Conservation (phyloP, 2,329 filamentous ascomycete genomes). For the Fusarium sp. region DNA sequence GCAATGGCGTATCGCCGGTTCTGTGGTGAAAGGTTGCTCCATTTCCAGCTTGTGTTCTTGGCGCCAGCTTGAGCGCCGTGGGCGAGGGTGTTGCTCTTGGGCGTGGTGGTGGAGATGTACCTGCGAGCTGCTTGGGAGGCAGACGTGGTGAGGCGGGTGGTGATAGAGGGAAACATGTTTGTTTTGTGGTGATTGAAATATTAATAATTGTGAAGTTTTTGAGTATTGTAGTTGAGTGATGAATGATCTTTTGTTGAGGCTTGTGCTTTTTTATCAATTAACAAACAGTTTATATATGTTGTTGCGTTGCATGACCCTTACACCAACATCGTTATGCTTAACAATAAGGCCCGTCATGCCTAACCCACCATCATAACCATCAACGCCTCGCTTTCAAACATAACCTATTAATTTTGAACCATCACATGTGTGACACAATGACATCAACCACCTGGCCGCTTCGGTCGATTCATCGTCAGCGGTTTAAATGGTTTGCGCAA, state of each 20-base stretch:
- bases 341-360: constrained; percentile 32
- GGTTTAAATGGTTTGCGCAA: constrained; percentile 70
- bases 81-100: constrained; percentile 23
- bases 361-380: constrained; percentile 1
- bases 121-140: constrained; percentile 27
- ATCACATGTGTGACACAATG: constrained; percentile 12
- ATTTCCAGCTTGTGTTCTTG: constrained; percentile 33
- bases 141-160: constrained; percentile 37
- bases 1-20: constrained; percentile 47
- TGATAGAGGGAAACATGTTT: constrained; percentile 41
- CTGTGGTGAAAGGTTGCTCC: constrained; percentile 49
- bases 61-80: constrained; percentile 2
- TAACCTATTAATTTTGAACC: constrained; percentile 4
- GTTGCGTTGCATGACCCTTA: constrained; percentile 5
- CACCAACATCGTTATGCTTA: constrained; percentile 44
- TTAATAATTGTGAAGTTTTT: background rate
- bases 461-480: constrained; percentile 64
- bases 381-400: constrained; percentile 24
- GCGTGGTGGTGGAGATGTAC: constrained; percentile 45
- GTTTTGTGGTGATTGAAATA: background rate
- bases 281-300: constrained; percentile 27
- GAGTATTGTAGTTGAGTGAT: background rate
- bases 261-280: constrained; percentile 5
- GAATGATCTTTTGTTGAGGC: background rate
- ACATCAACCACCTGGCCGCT: constrained; percentile 42